Percentiles rank a stretch among this genome's conserved stretches.
phyloP scores from a whole-genome alignment of 2,329 filamentous ascomycete genomes.

The Tolypocladium endophyticum region DNA sequence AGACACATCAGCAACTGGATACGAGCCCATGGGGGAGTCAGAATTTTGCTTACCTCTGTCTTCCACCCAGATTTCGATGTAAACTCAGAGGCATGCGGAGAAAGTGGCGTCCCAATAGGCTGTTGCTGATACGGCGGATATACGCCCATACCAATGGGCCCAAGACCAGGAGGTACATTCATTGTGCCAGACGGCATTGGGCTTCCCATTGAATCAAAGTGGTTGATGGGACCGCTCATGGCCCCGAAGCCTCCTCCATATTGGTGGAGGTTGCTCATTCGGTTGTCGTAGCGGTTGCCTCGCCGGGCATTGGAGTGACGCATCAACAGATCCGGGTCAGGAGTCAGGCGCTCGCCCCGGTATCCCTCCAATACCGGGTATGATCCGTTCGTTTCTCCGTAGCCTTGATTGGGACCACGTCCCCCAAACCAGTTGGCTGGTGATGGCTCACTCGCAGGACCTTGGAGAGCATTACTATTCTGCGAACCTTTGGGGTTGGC shows the following conservation, averaged over 20 bases:
- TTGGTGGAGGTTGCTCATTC: conserved; percentile 25
- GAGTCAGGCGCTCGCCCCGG: conserved; percentile 33
- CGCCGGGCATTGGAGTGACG: conserved; percentile 33
- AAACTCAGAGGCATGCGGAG: conserved; percentile 66
- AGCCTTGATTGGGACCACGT: conserved; percentile 26
- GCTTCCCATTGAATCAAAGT: conserved; percentile 25
- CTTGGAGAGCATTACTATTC: conserved; percentile 20
- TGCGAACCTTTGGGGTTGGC: conserved; percentile 34
- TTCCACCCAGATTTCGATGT: conserved; percentile 49
- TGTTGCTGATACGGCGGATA: conserved; percentile 43
- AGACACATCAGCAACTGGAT: conserved; percentile 7
- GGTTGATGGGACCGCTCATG: conserved; percentile 15
- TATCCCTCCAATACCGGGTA: conserved; percentile 28
- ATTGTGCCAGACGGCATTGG: conserved; percentile 22
- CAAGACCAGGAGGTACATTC: conserved; percentile 22
- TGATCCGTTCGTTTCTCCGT: conserved; percentile 26
- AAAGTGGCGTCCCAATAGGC: conserved; percentile 54
- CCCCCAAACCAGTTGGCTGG: conserved; percentile 33
- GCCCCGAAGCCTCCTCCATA: conserved; percentile 22
- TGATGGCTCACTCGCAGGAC: conserved; percentile 24
- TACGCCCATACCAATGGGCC: conserved; percentile 28
- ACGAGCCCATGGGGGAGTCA: not conserved
- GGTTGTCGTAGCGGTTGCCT: conserved; percentile 34
- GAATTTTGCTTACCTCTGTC: conserved; percentile 32
- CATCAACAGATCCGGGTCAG: conserved; percentile 37